phyloP scores from a whole-genome alignment of 257 asterid species.

The Solanum neorickii region DNA sequence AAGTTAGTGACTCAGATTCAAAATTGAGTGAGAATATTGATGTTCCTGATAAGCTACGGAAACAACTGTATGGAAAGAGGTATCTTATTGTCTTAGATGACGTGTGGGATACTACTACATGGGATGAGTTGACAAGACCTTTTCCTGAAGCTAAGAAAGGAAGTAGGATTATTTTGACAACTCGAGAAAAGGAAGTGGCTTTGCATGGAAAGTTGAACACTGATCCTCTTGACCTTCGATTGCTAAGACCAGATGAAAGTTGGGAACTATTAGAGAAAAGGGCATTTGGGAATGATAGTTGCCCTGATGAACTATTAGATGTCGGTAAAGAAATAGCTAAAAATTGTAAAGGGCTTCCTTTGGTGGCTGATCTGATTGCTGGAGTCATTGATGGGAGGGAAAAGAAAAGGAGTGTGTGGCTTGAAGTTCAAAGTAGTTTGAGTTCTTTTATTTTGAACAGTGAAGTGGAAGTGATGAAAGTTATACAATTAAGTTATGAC shows the following conservation, averaged over 20 bases:
- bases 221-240: background rate
- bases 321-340: background rate
- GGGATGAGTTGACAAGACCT: background rate
- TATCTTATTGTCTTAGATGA: constrained; percentile 16
- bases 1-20: background rate
- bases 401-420: background rate
- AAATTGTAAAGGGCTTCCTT: background rate
- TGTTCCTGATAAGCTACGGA: background rate
- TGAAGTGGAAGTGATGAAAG: background rate
- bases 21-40: background rate
- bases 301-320: background rate
- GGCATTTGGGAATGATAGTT: background rate
- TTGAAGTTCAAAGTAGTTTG: background rate
- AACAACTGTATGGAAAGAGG: background rate
- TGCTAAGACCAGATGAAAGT: background rate
- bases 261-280: background rate
- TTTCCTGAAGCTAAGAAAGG: background rate
- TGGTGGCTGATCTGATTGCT: background rate
- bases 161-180: constrained; percentile 9
- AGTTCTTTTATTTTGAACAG: too few species aligned
- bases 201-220: too few species aligned
- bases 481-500: background rate
- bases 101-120: background rate
- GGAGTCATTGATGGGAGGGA: background rate
- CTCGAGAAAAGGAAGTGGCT: background rate